These are phyloP conservation scores for Cladosporium sp. DNA, from an alignment of 2,329 filamentous ascomycete genomes.

Conservation along the genomic window DNA sequence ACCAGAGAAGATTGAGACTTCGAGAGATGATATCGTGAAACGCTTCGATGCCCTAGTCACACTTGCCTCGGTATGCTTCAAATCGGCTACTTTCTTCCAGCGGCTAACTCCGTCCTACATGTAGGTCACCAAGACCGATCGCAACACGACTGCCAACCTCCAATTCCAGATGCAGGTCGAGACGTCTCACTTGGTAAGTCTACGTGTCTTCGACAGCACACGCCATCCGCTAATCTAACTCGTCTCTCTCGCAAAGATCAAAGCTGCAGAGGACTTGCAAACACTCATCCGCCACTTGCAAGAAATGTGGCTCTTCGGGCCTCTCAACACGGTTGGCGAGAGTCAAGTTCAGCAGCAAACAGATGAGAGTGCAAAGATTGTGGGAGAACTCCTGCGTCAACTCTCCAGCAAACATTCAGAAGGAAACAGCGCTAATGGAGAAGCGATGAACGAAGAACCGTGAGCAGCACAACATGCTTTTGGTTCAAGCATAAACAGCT, in stretches of 20 bases:
- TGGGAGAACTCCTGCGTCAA: conserved; percentile 46
- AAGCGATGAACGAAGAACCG: conserved; percentile 5
- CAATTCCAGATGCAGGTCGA: conserved; percentile 61
- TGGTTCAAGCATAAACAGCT: background rate
- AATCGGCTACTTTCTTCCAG: background rate
- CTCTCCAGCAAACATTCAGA: conserved; percentile 23
- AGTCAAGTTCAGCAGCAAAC: conserved; percentile 44
- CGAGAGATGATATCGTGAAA: conserved; percentile 47
- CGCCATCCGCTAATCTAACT: background rate
- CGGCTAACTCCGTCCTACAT: background rate
- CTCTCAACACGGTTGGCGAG: conserved; percentile 56
- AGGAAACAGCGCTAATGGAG: background rate
- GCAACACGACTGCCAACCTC: conserved; percentile 57
- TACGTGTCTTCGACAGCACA: background rate
- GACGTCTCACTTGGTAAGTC: conserved; percentile 56
- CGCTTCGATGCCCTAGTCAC: conserved; percentile 58
- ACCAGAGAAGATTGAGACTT: conserved; percentile 42
- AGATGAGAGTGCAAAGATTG: conserved; percentile 49
- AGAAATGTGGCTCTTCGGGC: conserved; percentile 67
- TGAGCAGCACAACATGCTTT: background rate
- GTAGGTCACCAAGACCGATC: conserved; percentile 53
- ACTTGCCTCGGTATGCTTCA: conserved; percentile 49
- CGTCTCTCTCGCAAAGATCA: conserved; percentile 47
- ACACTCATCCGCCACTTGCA: conserved; percentile 63
- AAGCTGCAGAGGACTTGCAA: conserved; percentile 62